Conservation (phyloP, 352 stramenopile species). For the Phytophthora crassamura region DNA sequence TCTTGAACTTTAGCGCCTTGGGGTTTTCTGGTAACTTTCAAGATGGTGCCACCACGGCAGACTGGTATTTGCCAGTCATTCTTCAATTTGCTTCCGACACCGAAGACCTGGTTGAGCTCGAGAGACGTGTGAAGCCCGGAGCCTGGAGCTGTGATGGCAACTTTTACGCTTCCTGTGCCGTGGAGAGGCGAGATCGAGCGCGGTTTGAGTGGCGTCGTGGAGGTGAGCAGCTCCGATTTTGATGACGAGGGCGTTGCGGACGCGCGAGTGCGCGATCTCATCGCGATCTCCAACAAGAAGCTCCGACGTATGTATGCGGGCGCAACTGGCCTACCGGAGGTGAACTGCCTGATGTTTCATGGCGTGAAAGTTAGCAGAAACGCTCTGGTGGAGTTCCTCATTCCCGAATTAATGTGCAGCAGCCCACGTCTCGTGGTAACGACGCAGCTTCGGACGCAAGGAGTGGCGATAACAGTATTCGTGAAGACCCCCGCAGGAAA, state of each 20-base stretch:
- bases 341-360: constrained; percentile 1
- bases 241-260: not conserved
- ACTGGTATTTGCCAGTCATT: too few species aligned
- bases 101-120: too few species aligned
- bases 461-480: not conserved
- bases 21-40: too few species aligned
- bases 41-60: too few species aligned
- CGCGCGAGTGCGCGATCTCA: constrained; percentile 6
- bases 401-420: constrained; percentile 8
- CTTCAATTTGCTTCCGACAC: too few species aligned
- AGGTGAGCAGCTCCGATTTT: not conserved
- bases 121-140: too few species aligned
- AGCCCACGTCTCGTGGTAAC: constrained; percentile 13
- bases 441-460: not conserved
- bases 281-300: constrained; percentile 9
- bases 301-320: not conserved
- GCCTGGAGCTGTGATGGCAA: too few species aligned
- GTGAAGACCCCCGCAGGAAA: constrained; percentile 13
- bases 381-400: constrained; percentile 1
- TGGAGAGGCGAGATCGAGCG: constrained; percentile 5
- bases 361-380: not conserved
- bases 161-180: not conserved
- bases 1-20: too few species aligned
- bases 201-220: not conserved
- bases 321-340: not conserved